Percentiles rank a stretch among this genome's conserved stretches.
Evolutionary conservation across 768 basidiomycete species (phyloP).

Genomic region (Rhizopogon roseolus): DNA sequence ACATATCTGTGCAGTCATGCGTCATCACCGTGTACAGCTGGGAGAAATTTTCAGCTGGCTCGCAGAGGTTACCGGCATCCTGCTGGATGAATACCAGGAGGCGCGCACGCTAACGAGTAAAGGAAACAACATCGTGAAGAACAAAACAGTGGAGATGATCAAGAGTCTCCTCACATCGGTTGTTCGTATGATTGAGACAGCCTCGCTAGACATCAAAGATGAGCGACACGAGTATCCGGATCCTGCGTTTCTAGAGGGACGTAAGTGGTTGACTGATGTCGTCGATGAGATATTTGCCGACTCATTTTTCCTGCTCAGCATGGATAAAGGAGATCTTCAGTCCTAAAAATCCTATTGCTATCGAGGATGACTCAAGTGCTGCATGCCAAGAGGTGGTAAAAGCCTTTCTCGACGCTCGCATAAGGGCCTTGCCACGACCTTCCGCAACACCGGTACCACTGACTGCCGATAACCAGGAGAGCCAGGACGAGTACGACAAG

Average conservation of each 20-base stretch:
- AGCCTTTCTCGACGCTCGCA: constrained; percentile 56
- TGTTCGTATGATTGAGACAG: constrained; percentile 43
- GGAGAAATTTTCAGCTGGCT: constrained; percentile 60
- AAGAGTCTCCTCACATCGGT: constrained; percentile 54
- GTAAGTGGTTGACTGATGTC: constrained; percentile 29
- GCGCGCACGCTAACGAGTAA: constrained; percentile 16
- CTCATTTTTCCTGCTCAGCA: constrained; percentile 32
- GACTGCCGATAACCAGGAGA: constrained; percentile 52
- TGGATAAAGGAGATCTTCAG: constrained; percentile 52
- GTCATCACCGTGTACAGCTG: constrained; percentile 47
- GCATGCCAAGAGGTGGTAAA: constrained; percentile 57
- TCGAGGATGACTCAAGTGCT: constrained; percentile 37
- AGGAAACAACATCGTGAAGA: constrained; percentile 8
- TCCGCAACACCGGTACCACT: constrained; percentile 24
- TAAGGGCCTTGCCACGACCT: constrained; percentile 40
- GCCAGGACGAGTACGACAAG: constrained; percentile 70
- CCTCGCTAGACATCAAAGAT: constrained; percentile 32
- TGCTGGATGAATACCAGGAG: constrained; percentile 52
- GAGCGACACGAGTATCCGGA: constrained; percentile 53
- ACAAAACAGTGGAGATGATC: constrained; percentile 34
- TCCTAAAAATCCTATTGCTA: constrained; percentile 38
- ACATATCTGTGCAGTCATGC: constrained; percentile 60
- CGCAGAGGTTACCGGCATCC: constrained; percentile 46
- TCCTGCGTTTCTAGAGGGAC: constrained; percentile 48
- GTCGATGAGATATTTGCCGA: background rate